A percentile compares a stretch with the other conserved stretches of the same genome.
These are phyloP conservation scores for Wickerhamiella alocasiicola DNA, from an alignment of 805 yeast species.

Conservation along the genomic window DNA sequence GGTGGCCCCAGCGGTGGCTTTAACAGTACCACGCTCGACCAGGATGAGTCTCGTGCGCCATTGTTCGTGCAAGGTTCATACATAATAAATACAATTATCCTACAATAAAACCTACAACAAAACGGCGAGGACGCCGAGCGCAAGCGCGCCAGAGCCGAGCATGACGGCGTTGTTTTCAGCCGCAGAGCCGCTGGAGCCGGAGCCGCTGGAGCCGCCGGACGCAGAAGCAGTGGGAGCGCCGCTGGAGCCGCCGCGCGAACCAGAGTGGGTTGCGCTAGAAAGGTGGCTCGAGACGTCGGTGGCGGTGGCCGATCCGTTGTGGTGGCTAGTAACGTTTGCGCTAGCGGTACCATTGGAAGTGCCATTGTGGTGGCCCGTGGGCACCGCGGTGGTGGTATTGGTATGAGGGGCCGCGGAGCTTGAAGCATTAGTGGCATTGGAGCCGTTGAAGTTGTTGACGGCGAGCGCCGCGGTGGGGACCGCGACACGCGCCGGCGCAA, in stretches of 20 bases:
- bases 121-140: slow-evolving; percentile 2
- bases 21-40: too few relatives aligned
- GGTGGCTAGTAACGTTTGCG: not conserved
- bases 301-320: not conserved
- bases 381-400: slow-evolving; percentile 1
- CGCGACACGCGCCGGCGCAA: too few relatives aligned
- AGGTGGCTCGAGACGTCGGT: not conserved
- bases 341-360: not conserved
- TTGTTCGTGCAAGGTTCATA: too few relatives aligned
- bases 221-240: not conserved
- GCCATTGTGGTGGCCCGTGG: not conserved
- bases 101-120: not conserved
- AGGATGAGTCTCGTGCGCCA: too few relatives aligned
- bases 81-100: not conserved
- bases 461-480: too few relatives aligned
- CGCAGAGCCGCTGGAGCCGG: not conserved
- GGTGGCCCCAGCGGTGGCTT: too few relatives aligned
- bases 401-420: not conserved
- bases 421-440: not conserved
- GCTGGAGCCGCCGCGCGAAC: not conserved
- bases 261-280: not conserved
- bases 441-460: too few relatives aligned
- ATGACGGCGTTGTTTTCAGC: slow-evolving; percentile 3
- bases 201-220: not conserved
- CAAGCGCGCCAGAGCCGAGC: slow-evolving; percentile 7